phyloP scores from a whole-genome alignment of 768 basidiomycete genomes.

The Crucibulum laeve region DNA sequence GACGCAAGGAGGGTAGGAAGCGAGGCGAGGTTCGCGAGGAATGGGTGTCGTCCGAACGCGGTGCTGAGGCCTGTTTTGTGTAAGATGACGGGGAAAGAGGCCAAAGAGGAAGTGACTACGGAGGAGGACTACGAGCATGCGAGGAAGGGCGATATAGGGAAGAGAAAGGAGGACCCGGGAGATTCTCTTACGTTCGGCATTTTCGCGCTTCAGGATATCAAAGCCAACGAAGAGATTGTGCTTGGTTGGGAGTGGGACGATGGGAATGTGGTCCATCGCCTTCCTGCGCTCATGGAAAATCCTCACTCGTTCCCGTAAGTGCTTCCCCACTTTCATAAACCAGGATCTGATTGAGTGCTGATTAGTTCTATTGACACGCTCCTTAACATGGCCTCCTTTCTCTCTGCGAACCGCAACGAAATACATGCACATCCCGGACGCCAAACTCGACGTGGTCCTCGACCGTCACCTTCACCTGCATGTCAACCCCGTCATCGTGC shows the following conservation, averaged over 20 bases:
- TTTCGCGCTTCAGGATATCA: constrained; percentile 74
- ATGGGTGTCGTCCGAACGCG: constrained; percentile 64
- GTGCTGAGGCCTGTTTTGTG: constrained; percentile 54
- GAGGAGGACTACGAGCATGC: too few species aligned
- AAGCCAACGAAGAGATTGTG: constrained; percentile 79
- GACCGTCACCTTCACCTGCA: constrained; percentile 4
- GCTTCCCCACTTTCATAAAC: constrained; percentile 10
- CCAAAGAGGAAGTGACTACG: too few species aligned
- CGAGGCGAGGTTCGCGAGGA: constrained; percentile 57
- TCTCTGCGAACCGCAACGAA: not conserved
- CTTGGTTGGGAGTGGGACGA: constrained; percentile 99
- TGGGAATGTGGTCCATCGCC: constrained; percentile 73
- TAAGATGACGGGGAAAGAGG: constrained; percentile 8
- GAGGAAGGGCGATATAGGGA: constrained; percentile 11
- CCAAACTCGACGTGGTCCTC: constrained; percentile 3
- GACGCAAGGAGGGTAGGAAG: constrained; percentile 74
- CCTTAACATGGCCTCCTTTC: constrained; percentile 6
- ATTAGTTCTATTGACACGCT: constrained; percentile 14
- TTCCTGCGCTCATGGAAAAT: constrained; percentile 63
- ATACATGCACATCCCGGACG: not conserved
- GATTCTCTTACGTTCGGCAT: constrained; percentile 66
- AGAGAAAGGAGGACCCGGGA: constrained; percentile 13
- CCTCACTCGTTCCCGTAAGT: constrained; percentile 58
- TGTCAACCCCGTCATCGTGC: too few species aligned
- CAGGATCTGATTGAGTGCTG: not conserved